Base-by-base conservation (phyloP, 305 asterid genomes). In the Lippia alba region DNA sequence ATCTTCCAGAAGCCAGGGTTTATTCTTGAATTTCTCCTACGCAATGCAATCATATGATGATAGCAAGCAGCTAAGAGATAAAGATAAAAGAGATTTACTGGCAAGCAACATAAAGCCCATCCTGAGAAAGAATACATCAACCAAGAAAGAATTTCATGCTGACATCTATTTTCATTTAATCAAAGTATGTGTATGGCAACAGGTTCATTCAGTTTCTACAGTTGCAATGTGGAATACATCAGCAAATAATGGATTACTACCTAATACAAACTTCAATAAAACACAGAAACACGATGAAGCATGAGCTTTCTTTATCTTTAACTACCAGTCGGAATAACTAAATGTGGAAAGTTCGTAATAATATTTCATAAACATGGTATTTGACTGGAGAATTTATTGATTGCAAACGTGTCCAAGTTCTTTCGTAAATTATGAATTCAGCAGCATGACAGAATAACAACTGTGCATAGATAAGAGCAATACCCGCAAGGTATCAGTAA, bases 1-100 rank as follows among this genome's bases (percentile, higher is more conserved):
- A 78, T 94, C 99, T 84, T 94, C 98, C 80, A 94, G 85, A 73
- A 86, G 74, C 99, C 99, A 94, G 46, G 99, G 97, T 83, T 82
- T 90, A 80, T 90, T 94, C 87, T 92, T 94, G 87, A 62, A 92
- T 85, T 90, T 94, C 78, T 94, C 99, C 99, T 94, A 64, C 66
- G 17, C 56, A 77, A 74, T 73, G 41, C 75, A 74, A 76, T 70
- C 61, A 70, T 19, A 66, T 58, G 67, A 72, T 57, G 36, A 67
- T 69, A 62, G 64, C 19, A 74, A 56, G 56, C 33, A 56, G 62
- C 45, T 64, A 70, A 16, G 59, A 67, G 53, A 72, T 51, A 14
- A 60, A 67, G 7, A 71, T 8, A 64, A 60, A 60, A 24, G 61
- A 56, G 70, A 66, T 56, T 56, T 67, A 36, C 53, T 49, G 16